Evolutionary conservation across 2,329 filamentous ascomycete species (phyloP), one percentile per base, ranked within the genome.

Genomic region (Cladophialophora yegresii): DNA sequence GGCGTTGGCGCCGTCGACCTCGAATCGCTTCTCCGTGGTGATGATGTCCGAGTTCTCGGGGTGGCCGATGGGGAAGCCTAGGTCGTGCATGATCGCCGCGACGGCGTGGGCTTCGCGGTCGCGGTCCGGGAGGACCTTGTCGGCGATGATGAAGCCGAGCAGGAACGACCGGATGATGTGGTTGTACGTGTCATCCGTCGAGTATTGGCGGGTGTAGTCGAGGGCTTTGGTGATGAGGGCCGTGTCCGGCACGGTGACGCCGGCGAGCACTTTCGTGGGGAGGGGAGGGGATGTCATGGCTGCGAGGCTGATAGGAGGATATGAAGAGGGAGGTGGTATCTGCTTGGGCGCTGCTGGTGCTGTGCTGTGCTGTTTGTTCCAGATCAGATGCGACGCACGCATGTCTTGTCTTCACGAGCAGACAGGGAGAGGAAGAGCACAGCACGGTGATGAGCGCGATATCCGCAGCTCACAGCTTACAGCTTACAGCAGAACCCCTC

Each of bases 1-100:
- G 2, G 75, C 78, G 62, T 80, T 77, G 10, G 80, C 81, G 13
- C 81, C 77, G 66, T 83, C 81, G 28, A 83, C 79, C 64, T 84
- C 81, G 70, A 84, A 83, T 7, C 80, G 75, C 33, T 78, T 79
- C 71, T 83, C 79, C 1, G 70, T 49, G 53, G 77, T 79, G 16
- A 81, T 67, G n/a, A 79, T 60, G 33, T 72, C 69, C 7, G 72
- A 72, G 5, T 71, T 74, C 22, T 50, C 45, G 12, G 64, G 61
- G 40, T 66, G 64, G 45, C 55, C 61, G 12, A 69, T 70, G 58
- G 76, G 76, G 77, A 76, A 80, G 16, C 78, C 71, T 8, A 73
- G 66, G 54, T 73, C 72, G 59, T 74, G 72, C 36, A 71, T 61
- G 56, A 66, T 57, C 28, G 65, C 62, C 28, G 67, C 65, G 32